Evolutionary conservation across 2,329 filamentous ascomycete genomes (phyloP), one percentile per base, ranked within the genome.

Genomic region (Geosmithia morbida): DNA sequence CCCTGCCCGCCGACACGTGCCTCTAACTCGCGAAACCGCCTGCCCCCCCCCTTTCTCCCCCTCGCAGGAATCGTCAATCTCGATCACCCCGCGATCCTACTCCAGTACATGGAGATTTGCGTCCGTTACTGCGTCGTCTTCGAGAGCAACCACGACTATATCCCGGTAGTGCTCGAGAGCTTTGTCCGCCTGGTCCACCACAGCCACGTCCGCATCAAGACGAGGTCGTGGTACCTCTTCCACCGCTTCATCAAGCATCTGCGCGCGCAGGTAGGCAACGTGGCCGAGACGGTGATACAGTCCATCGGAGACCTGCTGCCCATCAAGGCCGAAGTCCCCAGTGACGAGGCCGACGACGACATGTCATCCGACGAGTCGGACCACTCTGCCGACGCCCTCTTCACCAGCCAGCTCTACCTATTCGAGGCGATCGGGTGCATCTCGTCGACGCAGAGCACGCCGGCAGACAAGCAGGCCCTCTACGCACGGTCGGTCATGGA

Each of bases 81-180:
- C 63, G 80, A 83, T 16, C 92, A 97, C 60, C 90, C 92, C 1
- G 87, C 89, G 16, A 89, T 96, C 46, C 79, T 96, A 52, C 72
- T 98, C 19, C 88, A 96, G 65, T 98, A 94, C 60, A 96, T 98
- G 89, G 92, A 98, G 63, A 94, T 95, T 37, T 95, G 89, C 62
- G 89, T 95, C 48, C 83, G 92, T 46, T 98, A 98, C 65, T 86
- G 83, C 60, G 78, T 81, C 26, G 94, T 96, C 63, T 97, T 98
- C 60, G 89, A 97, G 59, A 79, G 80, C 48, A 85, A 95, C 58
- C 74, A 81, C 29, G 72, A 83, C 19, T 81, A 87, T 51, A 94
- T 97, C 45, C 86, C 87, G 2, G 83, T 82, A 53, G 87, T 92
- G 1, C 72, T 98, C 41, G 88, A 96, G 58, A 88, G 84, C 59